Base-by-base conservation (phyloP, 352 stramenopile species). In the Pythium sukuiense region DNA sequence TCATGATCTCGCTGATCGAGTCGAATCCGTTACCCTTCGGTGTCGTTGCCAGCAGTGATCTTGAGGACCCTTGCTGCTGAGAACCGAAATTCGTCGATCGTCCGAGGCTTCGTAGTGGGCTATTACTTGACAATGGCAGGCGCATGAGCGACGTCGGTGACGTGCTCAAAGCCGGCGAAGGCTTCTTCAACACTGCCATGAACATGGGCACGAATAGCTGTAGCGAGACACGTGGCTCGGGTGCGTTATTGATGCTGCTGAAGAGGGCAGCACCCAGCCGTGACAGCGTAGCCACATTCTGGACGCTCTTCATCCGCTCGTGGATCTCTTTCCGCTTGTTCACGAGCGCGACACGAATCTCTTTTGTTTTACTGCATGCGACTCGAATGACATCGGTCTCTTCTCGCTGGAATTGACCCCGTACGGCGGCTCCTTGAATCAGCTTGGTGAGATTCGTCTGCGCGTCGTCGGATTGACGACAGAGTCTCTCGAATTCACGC, bases 361-460 rank as follows among this genome's bases (percentile, higher is more conserved):
- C 69, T 18, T 76, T 71, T 13, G 62, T 74, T 2, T 46, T 61
- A 16, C 39, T 67, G 16, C 80, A 61, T 3, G 72, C 50, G 2
- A 73, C 67, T 1, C 70, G 71, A 0, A 90, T 63, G 16, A 48
- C 18, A 18, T 81, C 57, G 0, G 72, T 89, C 52, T 84, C 71
- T 5, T 73, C 16, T 4, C 73, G 20, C n/a, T 85, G 71, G 30
- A 89, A 85, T 0, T 87, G 72, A 5, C 76, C 80, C 6, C 69
- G 61, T 13, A 75, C 74, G 8, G 67, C 78, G 3, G 76, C 75
- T 29, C 71, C 67, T 58, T 88, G 80, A 3, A 84, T 61, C 9
- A 81, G 56, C 26, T 79, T 76, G 1, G 68, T 80, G 0, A 90
- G 61, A 26, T 78, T 56, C 6, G 55, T 32, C 3, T 80, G 49